These are phyloP conservation scores for Cyclotella choctawhatcheeana DNA, from an alignment of 108 stramenopile genomes.

Conservation along the genomic window DNA sequence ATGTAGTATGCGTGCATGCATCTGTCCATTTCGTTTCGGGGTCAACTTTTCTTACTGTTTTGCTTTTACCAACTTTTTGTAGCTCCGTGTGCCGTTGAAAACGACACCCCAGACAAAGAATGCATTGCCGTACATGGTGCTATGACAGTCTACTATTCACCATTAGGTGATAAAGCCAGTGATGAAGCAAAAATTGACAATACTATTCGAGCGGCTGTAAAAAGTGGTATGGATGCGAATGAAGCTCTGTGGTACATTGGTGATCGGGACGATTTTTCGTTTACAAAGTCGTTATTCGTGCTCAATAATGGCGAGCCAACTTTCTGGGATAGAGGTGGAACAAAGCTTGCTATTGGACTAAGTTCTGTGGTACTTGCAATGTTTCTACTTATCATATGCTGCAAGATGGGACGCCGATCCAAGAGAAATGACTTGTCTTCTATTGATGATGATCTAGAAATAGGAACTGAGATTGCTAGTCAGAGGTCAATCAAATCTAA, in stretches of 20 bases:
- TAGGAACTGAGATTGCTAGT: neutral
- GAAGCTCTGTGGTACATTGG: conserved; percentile 28
- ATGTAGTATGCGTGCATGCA: no score
- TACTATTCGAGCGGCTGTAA: conserved; percentile 12
- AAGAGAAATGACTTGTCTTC: neutral
- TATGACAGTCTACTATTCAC: conserved; percentile 23
- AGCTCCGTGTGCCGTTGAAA: conserved; percentile 20
- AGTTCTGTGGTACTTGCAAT: neutral
- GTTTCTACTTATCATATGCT: neutral
- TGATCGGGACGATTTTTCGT: conserved; percentile 14
- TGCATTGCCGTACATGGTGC: conserved; percentile 28
- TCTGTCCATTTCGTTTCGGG: no score
- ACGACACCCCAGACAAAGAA: conserved; percentile 16
- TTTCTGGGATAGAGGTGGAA: neutral
- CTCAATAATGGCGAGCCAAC: neutral
- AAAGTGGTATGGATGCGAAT: conserved; percentile 23
- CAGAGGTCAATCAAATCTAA: neutral
- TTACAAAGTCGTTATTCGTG: conserved; percentile 10
- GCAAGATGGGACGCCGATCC: neutral
- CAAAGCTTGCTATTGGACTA: neutral
- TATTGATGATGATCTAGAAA: neutral
- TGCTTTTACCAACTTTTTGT: neutral
- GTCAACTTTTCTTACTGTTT: neutral
- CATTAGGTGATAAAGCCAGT: conserved; percentile 16
- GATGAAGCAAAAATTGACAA: conserved; percentile 26